Evolutionary conservation across 352 stramenopile genomes (phyloP), one percentile per base, ranked within the genome.

Genomic region (Phytophthora pistaciae): DNA sequence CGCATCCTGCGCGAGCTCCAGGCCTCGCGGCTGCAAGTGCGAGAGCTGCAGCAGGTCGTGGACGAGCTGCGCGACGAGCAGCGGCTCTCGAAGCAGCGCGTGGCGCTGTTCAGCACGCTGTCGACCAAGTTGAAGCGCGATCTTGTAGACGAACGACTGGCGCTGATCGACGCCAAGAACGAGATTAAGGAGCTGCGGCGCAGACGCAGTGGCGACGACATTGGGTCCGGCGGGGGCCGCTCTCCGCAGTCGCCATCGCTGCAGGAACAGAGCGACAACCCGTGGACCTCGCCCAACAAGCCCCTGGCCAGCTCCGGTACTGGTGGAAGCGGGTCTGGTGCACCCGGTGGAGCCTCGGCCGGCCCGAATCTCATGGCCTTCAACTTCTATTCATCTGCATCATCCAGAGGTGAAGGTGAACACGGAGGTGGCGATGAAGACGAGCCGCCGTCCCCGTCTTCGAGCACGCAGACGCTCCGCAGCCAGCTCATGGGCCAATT

Each of bases 401-500:
- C 50, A 48, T 60, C 54, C 49, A 56, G 55, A 76, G 25, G 74
- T 69, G 46, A 78, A 9, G 69, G 74, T 58, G 74, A 50, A 11
- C 70, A 70, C 2, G 69, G 65, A 16, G 68, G 57, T 27, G 76
- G 61, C 0, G 78, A 83, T 16, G 84, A 95, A 6, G 86, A 93
- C 52, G 81, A 91, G 52, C 77, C 70, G 20, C 66, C 72, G 6
- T 90, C 75, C 6, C 77, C 82, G 20, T 85, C 82, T 5, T 88
- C 84, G 21, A 84, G 76, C 18, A 78, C 87, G 21, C 85, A 91
- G 18, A 83, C 84, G 27, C 68, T 94, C 31, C 85, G 87, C 23
- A 91, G 75, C 64, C 92, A 82, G 40, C 68, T 93, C 3, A 94
- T 96, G 74, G 89, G 78, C 36, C 87, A 96, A 63, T 96, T 92